Base-by-base conservation (phyloP, 108 stramenopile genomes). In the Fistulifera pelliculosa region DNA sequence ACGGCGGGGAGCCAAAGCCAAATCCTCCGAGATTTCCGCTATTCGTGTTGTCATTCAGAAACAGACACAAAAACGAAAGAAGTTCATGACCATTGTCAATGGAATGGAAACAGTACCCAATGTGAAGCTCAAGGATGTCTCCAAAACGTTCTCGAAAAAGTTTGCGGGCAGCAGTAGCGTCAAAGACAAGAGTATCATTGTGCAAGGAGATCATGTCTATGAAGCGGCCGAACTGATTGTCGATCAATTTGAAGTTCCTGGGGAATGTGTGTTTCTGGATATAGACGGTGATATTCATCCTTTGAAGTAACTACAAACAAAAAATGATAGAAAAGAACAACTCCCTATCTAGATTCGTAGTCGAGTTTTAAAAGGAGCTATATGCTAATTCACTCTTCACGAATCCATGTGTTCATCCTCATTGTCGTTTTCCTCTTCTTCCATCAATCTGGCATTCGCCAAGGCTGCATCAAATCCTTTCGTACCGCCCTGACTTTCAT, bases 141-240 rank as follows among this genome's bases (percentile, higher is more conserved):
- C 91, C 47, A 96, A 96, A 62, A 76, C 72, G 12, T 94, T 96
- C 55, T 80, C 82, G 15, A 90, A 91, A 65, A 71, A 80, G 52
- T 98, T 98, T 67, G 95, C 96, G 21, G 95, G 94, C 15, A 79
- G 80, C 27, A 80, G 82, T 17, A 81, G 78, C 45, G 95, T 98
- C 7, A 96, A 95, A 73, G 91, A 95, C 65, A 80, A 93, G 64
- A 90, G 94, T 73, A 87, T 98, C 53, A 93, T 94, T 38, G 83
- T 98, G 28, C 97, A 98, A 73, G 97, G 97, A 13, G 95, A 96
- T 77, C 94, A 96, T 64, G 65, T 85, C 43, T 92, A 91, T 47
- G 96, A 94, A 47, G 81, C 93, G 17, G 96, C 96, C 0, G 83
- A 68, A 35, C 79, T 96, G 70, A 89, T 98, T 62, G 81, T 95